Percentiles rank a stretch among this genome's conserved stretches.
phyloP scores from a whole-genome alignment of 257 asterid species.

The Solanum clarkiae region DNA sequence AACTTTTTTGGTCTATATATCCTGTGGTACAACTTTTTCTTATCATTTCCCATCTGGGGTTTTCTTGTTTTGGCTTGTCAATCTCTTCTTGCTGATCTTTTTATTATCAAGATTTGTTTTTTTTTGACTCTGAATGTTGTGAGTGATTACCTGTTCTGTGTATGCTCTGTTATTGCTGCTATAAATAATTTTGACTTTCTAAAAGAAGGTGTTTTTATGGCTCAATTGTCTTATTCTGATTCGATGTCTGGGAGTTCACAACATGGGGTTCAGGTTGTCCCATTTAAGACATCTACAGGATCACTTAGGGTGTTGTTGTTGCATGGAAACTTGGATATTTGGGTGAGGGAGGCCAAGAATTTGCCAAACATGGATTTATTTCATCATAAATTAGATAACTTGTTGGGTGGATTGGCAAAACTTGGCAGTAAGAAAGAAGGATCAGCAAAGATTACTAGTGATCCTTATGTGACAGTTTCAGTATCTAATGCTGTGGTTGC shows the following conservation, averaged over 20 bases:
- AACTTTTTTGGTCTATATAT: not conserved
- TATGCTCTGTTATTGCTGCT: not conserved
- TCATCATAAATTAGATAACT: conserved; percentile 41
- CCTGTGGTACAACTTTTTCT: not conserved
- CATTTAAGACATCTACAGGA: conserved; percentile 51
- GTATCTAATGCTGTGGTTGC: conserved; percentile 63
- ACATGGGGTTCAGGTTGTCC: conserved; percentile 52
- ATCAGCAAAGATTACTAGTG: conserved; percentile 51
- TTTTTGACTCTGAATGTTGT: not conserved
- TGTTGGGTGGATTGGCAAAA: conserved; percentile 33
- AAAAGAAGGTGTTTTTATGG: conserved; percentile 20
- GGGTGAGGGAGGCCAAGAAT: conserved; percentile 59
- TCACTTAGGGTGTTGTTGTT: conserved; percentile 35
- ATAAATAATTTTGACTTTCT: not conserved
- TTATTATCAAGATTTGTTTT: not conserved
- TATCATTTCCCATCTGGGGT: not conserved
- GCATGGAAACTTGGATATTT: conserved; percentile 84
- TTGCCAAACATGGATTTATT: conserved; percentile 78
- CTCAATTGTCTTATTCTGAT: conserved; percentile 29
- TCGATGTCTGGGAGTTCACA: conserved; percentile 37
- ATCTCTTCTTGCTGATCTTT: not conserved
- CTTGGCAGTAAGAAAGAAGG: conserved; percentile 32
- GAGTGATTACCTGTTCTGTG: not conserved
- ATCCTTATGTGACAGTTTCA: conserved; percentile 72
- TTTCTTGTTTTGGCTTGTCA: not conserved